Evolutionary conservation across 441 rosid species (phyloP).

Genomic region (Biscutella auriculata): DNA sequence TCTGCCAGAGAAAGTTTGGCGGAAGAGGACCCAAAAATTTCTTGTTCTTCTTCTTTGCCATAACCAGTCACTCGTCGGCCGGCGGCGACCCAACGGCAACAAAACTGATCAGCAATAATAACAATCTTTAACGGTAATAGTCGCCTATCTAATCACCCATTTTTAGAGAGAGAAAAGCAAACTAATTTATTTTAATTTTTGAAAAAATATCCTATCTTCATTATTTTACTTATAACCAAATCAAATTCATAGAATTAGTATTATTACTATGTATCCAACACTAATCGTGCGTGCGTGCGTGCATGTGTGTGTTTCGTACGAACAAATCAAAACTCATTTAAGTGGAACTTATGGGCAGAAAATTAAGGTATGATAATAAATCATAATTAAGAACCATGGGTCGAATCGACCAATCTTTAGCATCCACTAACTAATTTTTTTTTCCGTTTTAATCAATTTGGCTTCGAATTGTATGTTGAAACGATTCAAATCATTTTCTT

Average conservation of each 20-base stretch:
- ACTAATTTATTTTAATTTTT: too few relatives aligned
- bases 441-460: not conserved
- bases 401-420: constrained; percentile 18
- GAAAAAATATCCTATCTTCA: too few relatives aligned
- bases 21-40: too few relatives aligned
- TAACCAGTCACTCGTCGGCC: too few relatives aligned
- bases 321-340: constrained; percentile 7
- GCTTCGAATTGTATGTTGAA: not conserved
- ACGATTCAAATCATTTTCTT: not conserved
- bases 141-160: too few relatives aligned
- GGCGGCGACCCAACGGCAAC: too few relatives aligned
- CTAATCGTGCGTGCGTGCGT: constrained; percentile 2
- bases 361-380: not conserved
- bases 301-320: constrained; percentile 5
- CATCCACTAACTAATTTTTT: constrained; percentile 11
- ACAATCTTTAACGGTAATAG: too few relatives aligned
- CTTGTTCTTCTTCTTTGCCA: too few relatives aligned
- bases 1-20: too few relatives aligned
- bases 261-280: not conserved
- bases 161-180: too few relatives aligned
- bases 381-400: constrained; percentile 8
- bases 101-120: too few relatives aligned
- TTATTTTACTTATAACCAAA: too few relatives aligned
- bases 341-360: constrained; percentile 15
- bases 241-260: not conserved